Evolutionary conservation across 768 basidiomycete species (phyloP).

Genomic region (Phaeotremella fagi): DNA sequence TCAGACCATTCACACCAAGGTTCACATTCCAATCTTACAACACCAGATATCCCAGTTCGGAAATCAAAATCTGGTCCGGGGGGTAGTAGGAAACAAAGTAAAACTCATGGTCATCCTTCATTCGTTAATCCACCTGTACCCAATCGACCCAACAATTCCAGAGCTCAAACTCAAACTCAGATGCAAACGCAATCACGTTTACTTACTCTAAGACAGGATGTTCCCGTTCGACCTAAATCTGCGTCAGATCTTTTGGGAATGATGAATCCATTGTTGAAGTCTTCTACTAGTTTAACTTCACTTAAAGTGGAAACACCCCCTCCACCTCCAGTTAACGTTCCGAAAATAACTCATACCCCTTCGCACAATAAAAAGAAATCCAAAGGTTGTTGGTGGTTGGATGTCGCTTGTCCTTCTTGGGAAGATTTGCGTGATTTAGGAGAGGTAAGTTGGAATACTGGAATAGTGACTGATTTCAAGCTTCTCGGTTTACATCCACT

Average conservation of each 20-base stretch:
- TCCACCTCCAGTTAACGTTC: constrained; percentile 1
- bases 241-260: constrained; percentile 44
- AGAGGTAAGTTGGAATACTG: constrained; percentile 55
- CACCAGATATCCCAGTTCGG: constrained; percentile 6
- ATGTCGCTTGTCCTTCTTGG: constrained; percentile 80
- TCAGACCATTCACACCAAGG: constrained; percentile 3
- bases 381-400: constrained; percentile 71
- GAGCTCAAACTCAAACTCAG: no score
- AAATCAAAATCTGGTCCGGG: constrained; percentile 24
- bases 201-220: constrained; percentile 8
- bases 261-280: constrained; percentile 8
- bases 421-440: constrained; percentile 81
- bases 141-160: constrained; percentile 3
- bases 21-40: no score
- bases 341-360: neutral
- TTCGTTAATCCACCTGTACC: constrained; percentile 19
- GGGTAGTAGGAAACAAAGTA: constrained; percentile 2
- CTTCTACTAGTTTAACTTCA: constrained; percentile 15
- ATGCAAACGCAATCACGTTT: constrained; percentile 21
- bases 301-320: constrained; percentile 9
- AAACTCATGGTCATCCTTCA: constrained; percentile 7
- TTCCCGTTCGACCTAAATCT: constrained; percentile 34
- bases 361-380: constrained; percentile 5
- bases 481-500: constrained; percentile 82
- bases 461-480: constrained; percentile 49